Conservation (phyloP, 495 filamentous ascomycete genomes). For the Aspergillus coremiiformis region DNA sequence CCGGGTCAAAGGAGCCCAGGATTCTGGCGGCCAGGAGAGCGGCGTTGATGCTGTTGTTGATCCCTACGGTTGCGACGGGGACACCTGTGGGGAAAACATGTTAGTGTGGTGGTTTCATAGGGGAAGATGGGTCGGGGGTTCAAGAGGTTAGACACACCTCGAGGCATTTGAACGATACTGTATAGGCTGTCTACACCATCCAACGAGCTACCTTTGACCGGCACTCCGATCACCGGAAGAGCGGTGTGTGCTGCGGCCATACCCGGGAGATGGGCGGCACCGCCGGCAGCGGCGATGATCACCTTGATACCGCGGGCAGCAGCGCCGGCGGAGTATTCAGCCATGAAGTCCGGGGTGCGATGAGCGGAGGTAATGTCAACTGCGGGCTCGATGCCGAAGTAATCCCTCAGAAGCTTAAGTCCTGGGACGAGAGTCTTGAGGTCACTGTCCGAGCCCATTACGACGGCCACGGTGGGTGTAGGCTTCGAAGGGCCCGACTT, state of each 20-base stretch:
- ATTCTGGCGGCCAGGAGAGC: constrained; percentile 84
- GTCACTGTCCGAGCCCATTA: constrained; percentile 96
- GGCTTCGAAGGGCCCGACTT: constrained; percentile 27
- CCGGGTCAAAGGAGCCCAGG: constrained; percentile 58
- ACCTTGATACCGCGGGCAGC: constrained; percentile 67
- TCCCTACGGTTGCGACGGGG: constrained; percentile 82
- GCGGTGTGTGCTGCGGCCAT: constrained; percentile 82
- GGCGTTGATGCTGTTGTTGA: constrained; percentile 91
- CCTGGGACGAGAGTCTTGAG: constrained; percentile 70
- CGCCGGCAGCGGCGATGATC: constrained; percentile 91
- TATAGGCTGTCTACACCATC: constrained; percentile 87
- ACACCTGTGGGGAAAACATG: constrained; percentile 45
- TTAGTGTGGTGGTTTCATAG: constrained; percentile 7
- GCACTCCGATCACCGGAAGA: constrained; percentile 90
- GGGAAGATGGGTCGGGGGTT: neutral
- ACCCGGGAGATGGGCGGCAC: constrained; percentile 85
- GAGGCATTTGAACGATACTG: constrained; percentile 91
- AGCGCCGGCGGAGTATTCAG: constrained; percentile 62
- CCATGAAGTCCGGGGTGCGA: constrained; percentile 80
- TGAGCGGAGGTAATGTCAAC: constrained; percentile 90
- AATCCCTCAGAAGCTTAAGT: constrained; percentile 62
- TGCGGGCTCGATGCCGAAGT: constrained; percentile 66
- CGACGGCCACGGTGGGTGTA: constrained; percentile 66
- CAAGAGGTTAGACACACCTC: constrained; percentile 33
- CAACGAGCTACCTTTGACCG: constrained; percentile 75